Base-by-base conservation (phyloP, 257 asterid species). In the Salvia hispanica region DNA sequence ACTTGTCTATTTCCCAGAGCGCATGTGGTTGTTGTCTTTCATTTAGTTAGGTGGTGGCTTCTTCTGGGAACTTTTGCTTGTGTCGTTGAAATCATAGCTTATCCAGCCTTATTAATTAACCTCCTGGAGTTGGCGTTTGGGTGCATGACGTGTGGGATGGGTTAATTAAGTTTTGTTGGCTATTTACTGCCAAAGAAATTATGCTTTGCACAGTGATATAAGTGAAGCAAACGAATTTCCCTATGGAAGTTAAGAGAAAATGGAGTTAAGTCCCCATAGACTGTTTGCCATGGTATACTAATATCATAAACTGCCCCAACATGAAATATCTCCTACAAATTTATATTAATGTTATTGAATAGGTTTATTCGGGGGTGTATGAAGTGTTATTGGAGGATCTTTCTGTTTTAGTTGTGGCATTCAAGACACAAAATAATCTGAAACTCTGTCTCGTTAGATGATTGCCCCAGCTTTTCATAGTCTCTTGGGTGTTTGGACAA, bases 21-120 rank as follows among this genome's bases (percentile, higher is more conserved):
- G 31, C 80, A 69, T 28, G 73, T 59, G 51, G 59, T 71, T 52
- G 21, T 40, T 48, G 52, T 62, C 60, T 61, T 71, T 69, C 43
- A 74, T 71, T n/a, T 69, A 58, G 72, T 76, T 64, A 79, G 77
- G 56, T 70, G 59, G 61, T 18, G 74, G 66, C 15, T 47, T 64
- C 40, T 28, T 47, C 57, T 39, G 69, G 64, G 58, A 3, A 53
- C 55, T 48, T 39, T 21, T 40, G 54, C 40, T 52, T 62, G 37
- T 71, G 62, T 25, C 62, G 36, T 71, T 42, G 39, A 46, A 15
- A 44, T 57, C 44, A 7, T 65, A 62, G 15, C 31, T 40, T 16
- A 0, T 64, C 21, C 67, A 33, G 73, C 61, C 21, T 25, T 58
- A 31, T 4, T 52, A 7, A 43, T 63, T 40, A n/a, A 51, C 62